Conservation (phyloP, 768 basidiomycete species). For the Piloderma croceum region DNA sequence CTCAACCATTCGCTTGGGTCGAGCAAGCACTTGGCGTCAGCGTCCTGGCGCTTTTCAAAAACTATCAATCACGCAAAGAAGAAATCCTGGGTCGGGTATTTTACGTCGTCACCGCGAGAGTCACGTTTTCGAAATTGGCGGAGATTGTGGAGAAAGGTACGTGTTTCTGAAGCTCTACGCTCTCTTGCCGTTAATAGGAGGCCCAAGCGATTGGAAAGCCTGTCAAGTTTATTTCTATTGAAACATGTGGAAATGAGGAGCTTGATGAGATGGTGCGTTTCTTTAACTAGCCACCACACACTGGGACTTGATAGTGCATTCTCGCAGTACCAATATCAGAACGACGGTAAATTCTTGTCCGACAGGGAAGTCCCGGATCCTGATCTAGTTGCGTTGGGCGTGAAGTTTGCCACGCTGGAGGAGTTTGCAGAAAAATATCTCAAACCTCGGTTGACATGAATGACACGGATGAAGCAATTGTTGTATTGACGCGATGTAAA, state of each 20-base stretch:
- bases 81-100: conserved; percentile 9
- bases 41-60: conserved; percentile 11
- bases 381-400: conserved; percentile 9
- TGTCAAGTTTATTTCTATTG: conserved; percentile 7
- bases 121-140: conserved; percentile 12
- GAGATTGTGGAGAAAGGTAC: conserved; percentile 13
- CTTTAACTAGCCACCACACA: background rate
- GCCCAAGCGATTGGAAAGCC: conserved; percentile 9
- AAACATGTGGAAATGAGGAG: conserved; percentile 8
- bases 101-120: conserved; percentile 9
- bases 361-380: conserved; percentile 10
- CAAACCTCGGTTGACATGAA: too few relatives aligned
- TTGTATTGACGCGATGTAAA: too few relatives aligned
- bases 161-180: conserved; percentile 5
- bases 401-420: conserved; percentile 13
- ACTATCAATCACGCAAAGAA: conserved; percentile 7
- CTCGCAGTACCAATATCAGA: conserved; percentile 9
- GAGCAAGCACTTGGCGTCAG: background rate
- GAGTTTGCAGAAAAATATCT: conserved; percentile 11
- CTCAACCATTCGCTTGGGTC: too few relatives aligned
- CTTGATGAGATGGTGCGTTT: conserved; percentile 15
- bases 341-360: conserved; percentile 3
- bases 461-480: too few relatives aligned
- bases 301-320: too few relatives aligned
- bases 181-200: too few relatives aligned